A percentile compares a stretch with the other conserved stretches of the same genome.
Evolutionary conservation across 2,329 filamentous ascomycete genomes (phyloP).

Genomic region (Capronia americana): DNA sequence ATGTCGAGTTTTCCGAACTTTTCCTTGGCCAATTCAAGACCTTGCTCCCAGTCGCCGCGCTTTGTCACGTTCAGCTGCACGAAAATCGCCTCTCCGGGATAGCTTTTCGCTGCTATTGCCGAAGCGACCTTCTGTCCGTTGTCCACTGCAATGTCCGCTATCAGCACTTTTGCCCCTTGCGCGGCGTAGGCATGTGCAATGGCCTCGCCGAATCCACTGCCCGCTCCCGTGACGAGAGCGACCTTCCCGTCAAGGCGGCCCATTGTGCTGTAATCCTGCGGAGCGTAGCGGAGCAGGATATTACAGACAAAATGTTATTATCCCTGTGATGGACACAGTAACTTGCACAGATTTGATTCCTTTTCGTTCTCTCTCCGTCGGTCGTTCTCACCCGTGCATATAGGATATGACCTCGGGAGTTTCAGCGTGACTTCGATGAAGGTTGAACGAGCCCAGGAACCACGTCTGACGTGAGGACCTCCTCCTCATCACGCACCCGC

Average conservation of each 20-base stretch:
- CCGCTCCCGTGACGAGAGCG: slow-evolving; percentile 52
- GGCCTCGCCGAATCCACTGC: slow-evolving; percentile 51
- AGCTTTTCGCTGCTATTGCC: slow-evolving; percentile 25
- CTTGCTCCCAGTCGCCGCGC: slow-evolving; percentile 30
- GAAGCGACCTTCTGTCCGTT: slow-evolving; percentile 25
- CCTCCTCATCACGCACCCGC: background rate
- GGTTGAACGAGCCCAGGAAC: background rate
- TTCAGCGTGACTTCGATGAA: background rate
- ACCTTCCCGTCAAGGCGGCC: slow-evolving; percentile 46
- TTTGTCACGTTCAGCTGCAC: slow-evolving; percentile 26
- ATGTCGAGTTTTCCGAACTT: slow-evolving; percentile 58
- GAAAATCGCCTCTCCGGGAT: slow-evolving; percentile 15
- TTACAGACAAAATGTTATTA: too few species aligned
- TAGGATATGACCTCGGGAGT: background rate
- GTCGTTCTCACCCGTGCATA: background rate
- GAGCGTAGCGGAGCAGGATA: too few species aligned
- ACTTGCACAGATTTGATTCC: background rate
- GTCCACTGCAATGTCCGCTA: slow-evolving; percentile 39
- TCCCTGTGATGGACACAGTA: too few species aligned
- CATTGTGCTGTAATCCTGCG: background rate
- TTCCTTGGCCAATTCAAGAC: slow-evolving; percentile 50
- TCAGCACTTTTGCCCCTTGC: slow-evolving; percentile 46
- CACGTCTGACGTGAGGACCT: background rate
- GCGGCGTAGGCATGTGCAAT: slow-evolving; percentile 47
- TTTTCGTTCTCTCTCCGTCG: background rate